Percentiles rank a stretch among this genome's conserved stretches.
phyloP scores from a whole-genome alignment of 2,329 filamentous ascomycete genomes.

The Ophiostoma perfectum region DNA sequence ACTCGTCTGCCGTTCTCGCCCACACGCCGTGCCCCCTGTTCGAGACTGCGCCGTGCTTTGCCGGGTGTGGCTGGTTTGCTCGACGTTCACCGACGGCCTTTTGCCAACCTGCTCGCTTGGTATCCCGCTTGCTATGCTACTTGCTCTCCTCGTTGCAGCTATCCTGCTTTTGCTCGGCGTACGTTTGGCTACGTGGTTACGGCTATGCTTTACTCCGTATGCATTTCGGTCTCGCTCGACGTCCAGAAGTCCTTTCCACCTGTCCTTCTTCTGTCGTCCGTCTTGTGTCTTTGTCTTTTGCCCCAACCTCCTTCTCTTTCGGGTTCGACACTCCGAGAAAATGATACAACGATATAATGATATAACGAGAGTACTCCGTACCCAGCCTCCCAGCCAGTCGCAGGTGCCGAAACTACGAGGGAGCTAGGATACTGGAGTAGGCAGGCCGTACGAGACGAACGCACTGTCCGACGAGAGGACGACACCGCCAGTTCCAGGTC shows the following conservation, averaged over 20 bases:
- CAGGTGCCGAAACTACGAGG: neutral
- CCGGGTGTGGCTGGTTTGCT: neutral
- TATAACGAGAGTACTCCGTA: too few relatives aligned
- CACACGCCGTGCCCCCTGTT: neutral
- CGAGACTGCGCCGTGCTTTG: constrained; percentile 1
- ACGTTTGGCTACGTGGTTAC: neutral
- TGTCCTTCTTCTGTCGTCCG: neutral
- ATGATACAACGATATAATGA: too few relatives aligned
- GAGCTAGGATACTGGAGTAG: neutral
- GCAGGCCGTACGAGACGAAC: neutral
- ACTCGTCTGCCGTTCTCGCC: neutral
- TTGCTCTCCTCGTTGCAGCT: neutral
- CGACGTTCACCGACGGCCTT: constrained; percentile 3
- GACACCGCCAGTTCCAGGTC: constrained; percentile 2
- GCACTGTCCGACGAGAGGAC: neutral
- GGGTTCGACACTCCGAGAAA: neutral
- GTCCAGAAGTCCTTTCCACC: neutral
- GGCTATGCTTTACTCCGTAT: neutral
- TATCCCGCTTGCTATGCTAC: neutral
- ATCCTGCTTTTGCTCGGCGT: neutral
- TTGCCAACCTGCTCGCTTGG: neutral
- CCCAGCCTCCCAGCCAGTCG: too few relatives aligned
- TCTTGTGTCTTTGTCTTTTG: neutral
- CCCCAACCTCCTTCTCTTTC: neutral
- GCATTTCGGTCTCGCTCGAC: constrained; percentile 1